Conservation (phyloP, 306 rosid genomes). For the Casuarina glauca region DNA sequence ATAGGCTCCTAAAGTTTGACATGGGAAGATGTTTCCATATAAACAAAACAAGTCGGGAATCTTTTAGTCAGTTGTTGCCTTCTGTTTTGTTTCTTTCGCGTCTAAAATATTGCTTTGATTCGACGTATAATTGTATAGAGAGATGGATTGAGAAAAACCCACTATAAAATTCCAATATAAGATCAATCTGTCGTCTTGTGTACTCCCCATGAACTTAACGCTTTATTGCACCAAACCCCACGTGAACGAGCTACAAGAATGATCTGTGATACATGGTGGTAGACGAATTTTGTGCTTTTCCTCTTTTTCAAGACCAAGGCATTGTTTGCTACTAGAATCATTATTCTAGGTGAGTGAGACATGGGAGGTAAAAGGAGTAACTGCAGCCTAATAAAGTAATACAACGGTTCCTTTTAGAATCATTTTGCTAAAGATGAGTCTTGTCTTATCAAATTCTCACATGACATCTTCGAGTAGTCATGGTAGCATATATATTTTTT, state of each 20-base stretch:
- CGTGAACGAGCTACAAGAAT: slow-evolving; percentile 37
- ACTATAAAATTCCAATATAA: neutral
- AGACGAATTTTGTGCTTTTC: neutral
- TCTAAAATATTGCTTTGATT: slow-evolving; percentile 40
- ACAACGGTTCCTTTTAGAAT: neutral
- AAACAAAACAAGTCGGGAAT: slow-evolving; percentile 30
- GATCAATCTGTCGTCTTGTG: neutral
- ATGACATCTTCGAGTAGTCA: neutral
- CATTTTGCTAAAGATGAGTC: neutral
- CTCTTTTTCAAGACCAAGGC: slow-evolving; percentile 5
- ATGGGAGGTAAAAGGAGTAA: slow-evolving; percentile 20
- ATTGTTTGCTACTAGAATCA: neutral
- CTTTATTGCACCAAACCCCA: slow-evolving; percentile 35
- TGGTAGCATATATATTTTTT: too few relatives aligned
- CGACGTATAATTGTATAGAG: slow-evolving; percentile 34
- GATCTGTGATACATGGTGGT: slow-evolving; percentile 4
- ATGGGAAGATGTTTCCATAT: slow-evolving; percentile 24
- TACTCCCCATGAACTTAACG: slow-evolving; percentile 35
- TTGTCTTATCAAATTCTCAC: neutral
- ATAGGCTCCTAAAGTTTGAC: slow-evolving; percentile 39
- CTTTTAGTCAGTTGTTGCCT: slow-evolving; percentile 23
- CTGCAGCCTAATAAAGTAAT: slow-evolving; percentile 17
- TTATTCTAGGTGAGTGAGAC: slow-evolving; percentile 10
- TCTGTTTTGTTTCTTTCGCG: slow-evolving; percentile 10
- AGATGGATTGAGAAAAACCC: slow-evolving; percentile 5